Percentiles rank a stretch among this genome's conserved stretches.
These are phyloP conservation scores for Phytophthora macrochlamydospora DNA, from an alignment of 352 stramenopile species.

Conservation along the genomic window DNA sequence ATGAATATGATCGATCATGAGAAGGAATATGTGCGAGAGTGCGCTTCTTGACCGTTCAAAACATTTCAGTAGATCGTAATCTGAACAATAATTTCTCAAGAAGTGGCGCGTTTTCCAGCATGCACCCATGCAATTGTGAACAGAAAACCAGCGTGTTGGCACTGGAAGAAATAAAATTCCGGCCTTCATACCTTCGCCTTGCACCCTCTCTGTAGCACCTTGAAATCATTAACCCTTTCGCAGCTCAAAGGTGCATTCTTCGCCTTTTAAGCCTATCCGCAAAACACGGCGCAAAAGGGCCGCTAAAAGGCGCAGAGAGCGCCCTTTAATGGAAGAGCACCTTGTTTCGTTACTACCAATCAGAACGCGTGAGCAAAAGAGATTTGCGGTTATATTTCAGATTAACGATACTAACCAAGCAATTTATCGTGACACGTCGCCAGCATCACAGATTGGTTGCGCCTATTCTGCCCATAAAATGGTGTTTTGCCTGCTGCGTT, in stretches of 20 bases:
- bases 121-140: no score
- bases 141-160: no score
- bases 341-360: constrained; percentile 2
- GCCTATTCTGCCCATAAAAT: background rate
- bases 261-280: background rate
- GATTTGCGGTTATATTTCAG: background rate
- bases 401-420: background rate
- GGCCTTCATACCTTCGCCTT: no score
- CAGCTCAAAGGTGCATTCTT: background rate
- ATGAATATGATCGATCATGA: no score
- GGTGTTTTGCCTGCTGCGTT: background rate
- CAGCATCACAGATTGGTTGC: background rate
- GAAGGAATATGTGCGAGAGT: no score
- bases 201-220: background rate
- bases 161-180: no score
- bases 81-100: no score
- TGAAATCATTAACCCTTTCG: constrained; percentile 1
- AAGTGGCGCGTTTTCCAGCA: no score
- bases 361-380: background rate
- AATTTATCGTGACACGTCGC: background rate
- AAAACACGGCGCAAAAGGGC: background rate
- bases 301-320: background rate
- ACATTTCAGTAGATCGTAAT: no score
- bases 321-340: background rate
- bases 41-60: no score